Evolutionary conservation across 345 rosid species (phyloP), one percentile per base, ranked within the genome.

Genomic region (Pistacia integerrima): DNA sequence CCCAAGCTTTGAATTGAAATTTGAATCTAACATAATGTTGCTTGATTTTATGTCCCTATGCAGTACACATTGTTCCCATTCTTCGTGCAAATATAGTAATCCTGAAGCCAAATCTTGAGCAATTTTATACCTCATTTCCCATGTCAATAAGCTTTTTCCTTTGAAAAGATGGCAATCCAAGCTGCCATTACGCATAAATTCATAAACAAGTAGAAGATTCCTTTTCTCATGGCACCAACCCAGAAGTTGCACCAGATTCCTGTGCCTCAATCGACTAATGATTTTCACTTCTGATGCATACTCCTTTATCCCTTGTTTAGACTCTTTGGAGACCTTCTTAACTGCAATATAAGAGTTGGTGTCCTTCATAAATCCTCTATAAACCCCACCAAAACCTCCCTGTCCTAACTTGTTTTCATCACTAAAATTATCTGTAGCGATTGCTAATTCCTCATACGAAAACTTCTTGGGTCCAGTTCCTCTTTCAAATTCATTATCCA

Each of bases 221-320:
- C 55, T 76, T 61, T 64, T 60, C 38, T 79, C 77, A 33, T 73
- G 77, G 44, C 81, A 84, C 87, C 85, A 82, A 2, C 85, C 79
- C 0, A 80, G 12, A 12, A 82, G 77, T 58, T 79, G 75, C 13
- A 82, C 83, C 75, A 82, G 51, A 67, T 84, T 82, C 56, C 59
- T 68, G 8, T 79, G 85, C 79, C 81, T n/a, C 58, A 75, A 51
- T 25, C 61, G 68, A 65, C 85, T 80, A 36, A 85, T 82, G 64
- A 75, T 74, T 69, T 71, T 72, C 67, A 84, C 85, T 75, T 84
- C 82, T 3, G 76, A 64, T 10, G 67, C 68, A 11, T 67, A 76
- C 25, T 60, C 82, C 72, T 84, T 73, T 8, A 81, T 41, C 0
- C 82, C 84, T 49, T 78, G 82, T 58, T 62, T 73, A 30, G 79